These are phyloP conservation scores for Zoysia matrella DNA, from an alignment of 202 grass and related monocot species.

Conservation along the genomic window DNA sequence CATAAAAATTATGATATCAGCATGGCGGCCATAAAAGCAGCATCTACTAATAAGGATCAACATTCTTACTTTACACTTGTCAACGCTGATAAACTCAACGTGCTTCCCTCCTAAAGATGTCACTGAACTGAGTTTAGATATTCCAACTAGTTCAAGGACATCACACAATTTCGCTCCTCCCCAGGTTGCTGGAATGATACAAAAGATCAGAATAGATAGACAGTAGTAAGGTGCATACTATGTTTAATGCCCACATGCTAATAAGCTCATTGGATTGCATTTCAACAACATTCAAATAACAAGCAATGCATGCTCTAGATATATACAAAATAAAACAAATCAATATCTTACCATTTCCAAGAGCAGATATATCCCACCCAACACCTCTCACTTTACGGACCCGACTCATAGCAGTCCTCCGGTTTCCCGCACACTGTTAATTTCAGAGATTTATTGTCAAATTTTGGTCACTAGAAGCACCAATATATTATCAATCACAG, in stretches of 20 bases:
- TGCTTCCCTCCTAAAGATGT: conserved; percentile 90
- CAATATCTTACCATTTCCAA: conserved; percentile 79
- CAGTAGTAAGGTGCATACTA: background rate
- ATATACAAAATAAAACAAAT: conserved; percentile 17
- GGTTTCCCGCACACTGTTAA: conserved; percentile 93
- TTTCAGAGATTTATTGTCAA: conserved; percentile 9
- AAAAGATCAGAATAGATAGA: conserved; percentile 30
- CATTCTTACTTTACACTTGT: conserved; percentile 97
- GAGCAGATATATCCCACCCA: conserved; percentile 90
- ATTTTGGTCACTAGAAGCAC: background rate
- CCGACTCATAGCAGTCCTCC: conserved; percentile 94
- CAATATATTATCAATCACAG: conserved; percentile 1
- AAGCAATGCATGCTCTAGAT: conserved; percentile 8
- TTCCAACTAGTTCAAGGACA: conserved; percentile 82
- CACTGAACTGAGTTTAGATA: conserved; percentile 68
- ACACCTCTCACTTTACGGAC: conserved; percentile 85
- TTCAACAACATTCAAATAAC: conserved; percentile 1
- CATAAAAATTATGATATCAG: background rate
- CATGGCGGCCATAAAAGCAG: background rate
- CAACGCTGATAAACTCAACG: conserved; percentile 94
- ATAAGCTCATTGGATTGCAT: background rate
- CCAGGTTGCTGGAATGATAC: conserved; percentile 80
- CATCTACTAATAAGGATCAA: background rate
- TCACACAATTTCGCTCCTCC: conserved; percentile 94
- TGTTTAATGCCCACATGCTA: background rate